Conservation (phyloP, 2,329 filamentous ascomycete species). For the Podosphaera fusca region DNA sequence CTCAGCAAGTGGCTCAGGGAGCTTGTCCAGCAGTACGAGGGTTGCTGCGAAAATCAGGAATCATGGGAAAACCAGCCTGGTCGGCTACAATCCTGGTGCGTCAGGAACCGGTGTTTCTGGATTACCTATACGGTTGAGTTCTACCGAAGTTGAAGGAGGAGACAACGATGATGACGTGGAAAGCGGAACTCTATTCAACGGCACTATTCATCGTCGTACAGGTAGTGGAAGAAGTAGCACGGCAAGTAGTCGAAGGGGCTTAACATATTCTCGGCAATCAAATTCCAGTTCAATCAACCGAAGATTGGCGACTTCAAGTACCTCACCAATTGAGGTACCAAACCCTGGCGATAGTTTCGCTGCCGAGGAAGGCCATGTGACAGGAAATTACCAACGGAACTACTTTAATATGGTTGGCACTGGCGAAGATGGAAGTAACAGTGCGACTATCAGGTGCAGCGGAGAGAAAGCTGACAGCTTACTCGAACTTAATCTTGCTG, state of each 20-base stretch:
- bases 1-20: constrained; percentile 18
- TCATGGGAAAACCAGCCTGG: constrained; percentile 53
- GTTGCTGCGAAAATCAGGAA: constrained; percentile 75
- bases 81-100: constrained; percentile 57
- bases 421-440: constrained; percentile 11
- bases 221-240: constrained; percentile 50
- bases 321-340: constrained; percentile 21
- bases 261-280: constrained; percentile 19
- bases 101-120: constrained; percentile 44
- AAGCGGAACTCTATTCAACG: constrained; percentile 19
- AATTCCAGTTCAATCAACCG: constrained; percentile 9
- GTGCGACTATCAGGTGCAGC: constrained; percentile 14
- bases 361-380: constrained; percentile 12
- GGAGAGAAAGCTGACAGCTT: constrained; percentile 35
- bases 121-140: constrained; percentile 75
- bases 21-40: constrained; percentile 21
- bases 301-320: constrained; percentile 18
- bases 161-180: constrained; percentile 56
- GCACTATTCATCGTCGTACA: constrained; percentile 41
- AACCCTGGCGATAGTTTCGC: constrained; percentile 14
- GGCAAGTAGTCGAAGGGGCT: constrained; percentile 18
- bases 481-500: constrained; percentile 24
- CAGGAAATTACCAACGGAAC: constrained; percentile 3
- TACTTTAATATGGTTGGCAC: constrained; percentile 12
- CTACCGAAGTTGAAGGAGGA: constrained; percentile 82